These are phyloP conservation scores for Groenewaldozyma auringiensis DNA, from an alignment of 1,139 yeast genomes.

Conservation along the genomic window DNA sequence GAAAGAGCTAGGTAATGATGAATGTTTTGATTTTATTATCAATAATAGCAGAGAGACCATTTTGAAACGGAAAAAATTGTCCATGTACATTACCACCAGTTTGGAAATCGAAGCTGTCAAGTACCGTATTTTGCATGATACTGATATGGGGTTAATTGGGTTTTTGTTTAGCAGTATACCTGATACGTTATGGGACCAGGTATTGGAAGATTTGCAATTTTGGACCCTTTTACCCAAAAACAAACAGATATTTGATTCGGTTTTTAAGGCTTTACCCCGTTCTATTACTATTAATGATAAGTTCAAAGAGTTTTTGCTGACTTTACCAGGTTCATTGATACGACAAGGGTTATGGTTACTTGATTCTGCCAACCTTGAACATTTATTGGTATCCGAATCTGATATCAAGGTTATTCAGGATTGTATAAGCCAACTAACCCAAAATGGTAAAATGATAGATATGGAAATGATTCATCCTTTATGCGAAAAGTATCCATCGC, in stretches of 20 bases:
- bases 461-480: neutral
- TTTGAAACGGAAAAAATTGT: slow-evolving; percentile 18
- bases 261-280: neutral
- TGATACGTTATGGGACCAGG: neutral
- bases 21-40: slow-evolving; percentile 24
- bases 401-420: slow-evolving; percentile 4
- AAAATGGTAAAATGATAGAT: neutral
- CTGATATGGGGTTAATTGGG: slow-evolving; percentile 10
- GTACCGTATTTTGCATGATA: slow-evolving; percentile 8
- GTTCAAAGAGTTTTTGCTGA: neutral
- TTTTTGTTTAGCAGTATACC: slow-evolving; percentile 14
- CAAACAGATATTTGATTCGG: neutral
- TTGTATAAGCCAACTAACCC: slow-evolving; percentile 7
- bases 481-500: neutral
- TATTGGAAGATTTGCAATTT: neutral
- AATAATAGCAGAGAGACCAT: slow-evolving; percentile 14
- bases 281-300: neutral
- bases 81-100: slow-evolving; percentile 17
- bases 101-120: slow-evolving; percentile 23
- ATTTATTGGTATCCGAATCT: neutral
- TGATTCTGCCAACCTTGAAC: neutral
- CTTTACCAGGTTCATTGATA: neutral
- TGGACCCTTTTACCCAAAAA: neutral
- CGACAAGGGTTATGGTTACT: slow-evolving; percentile 4
- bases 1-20: slow-evolving; percentile 13